Conservation (phyloP, 2,329 filamentous ascomycete genomes). For the Cladosporium sp. region DNA sequence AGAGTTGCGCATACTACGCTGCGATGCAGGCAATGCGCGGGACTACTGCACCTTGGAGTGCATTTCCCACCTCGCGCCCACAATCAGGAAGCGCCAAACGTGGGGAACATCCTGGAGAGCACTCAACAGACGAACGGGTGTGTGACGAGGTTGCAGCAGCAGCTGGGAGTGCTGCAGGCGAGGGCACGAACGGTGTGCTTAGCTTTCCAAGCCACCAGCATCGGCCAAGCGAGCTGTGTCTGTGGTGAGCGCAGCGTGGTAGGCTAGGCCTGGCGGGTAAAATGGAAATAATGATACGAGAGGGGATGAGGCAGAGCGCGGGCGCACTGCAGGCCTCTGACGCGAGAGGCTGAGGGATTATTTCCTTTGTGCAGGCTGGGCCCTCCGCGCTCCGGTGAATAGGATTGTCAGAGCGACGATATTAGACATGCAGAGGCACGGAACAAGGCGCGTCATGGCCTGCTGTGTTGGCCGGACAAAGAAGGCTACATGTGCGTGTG, state of each 20-base stretch:
- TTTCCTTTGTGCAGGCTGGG: not conserved
- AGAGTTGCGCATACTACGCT: not conserved
- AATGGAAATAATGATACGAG: not conserved
- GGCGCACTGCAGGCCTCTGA: not conserved
- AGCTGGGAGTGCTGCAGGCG: not conserved
- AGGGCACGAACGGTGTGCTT: slow-evolving; percentile 1
- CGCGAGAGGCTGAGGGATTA: not conserved
- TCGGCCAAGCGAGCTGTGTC: slow-evolving; percentile 6
- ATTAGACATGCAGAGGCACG: not conserved
- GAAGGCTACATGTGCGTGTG: not conserved
- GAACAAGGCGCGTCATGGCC: not conserved
- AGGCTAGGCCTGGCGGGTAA: not conserved
- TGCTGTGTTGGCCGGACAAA: not conserved
- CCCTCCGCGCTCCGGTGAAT: too few relatives aligned
- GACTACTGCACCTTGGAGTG: not conserved
- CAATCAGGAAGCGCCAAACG: slow-evolving; percentile 5
- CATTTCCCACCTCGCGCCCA: not conserved
- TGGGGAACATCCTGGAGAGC: not conserved
- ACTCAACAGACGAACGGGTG: not conserved
- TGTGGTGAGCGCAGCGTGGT: not conserved
- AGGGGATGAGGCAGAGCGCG: not conserved
- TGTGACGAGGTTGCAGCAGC: not conserved
- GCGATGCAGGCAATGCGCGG: not conserved
- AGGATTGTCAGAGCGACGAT: not conserved
- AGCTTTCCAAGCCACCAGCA: not conserved